Percentiles rank a stretch among this genome's conserved stretches.
These are phyloP conservation scores for Coffea humblotiana DNA, from an alignment of 305 asterid species.

Conservation along the genomic window DNA sequence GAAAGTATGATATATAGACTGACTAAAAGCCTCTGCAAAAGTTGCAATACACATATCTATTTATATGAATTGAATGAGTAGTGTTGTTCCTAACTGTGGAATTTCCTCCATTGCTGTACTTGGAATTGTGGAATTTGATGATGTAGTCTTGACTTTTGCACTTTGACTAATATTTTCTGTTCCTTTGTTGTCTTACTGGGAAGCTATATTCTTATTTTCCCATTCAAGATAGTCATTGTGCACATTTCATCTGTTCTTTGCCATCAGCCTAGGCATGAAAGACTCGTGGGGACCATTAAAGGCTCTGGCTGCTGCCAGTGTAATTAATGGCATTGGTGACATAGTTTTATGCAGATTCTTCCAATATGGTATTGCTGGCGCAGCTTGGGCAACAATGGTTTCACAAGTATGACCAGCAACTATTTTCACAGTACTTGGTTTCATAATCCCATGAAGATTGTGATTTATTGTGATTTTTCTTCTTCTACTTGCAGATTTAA, in stretches of 20 bases:
- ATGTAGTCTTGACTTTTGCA: neutral
- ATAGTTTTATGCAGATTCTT: conserved; percentile 74
- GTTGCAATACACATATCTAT: too few species aligned
- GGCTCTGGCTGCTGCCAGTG: conserved; percentile 88
- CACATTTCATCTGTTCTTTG: conserved; percentile 20
- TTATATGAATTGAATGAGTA: neutral
- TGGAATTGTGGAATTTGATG: neutral
- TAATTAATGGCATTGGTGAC: conserved; percentile 79
- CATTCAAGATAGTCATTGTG: conserved; percentile 12
- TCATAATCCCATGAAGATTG: conserved; percentile 12
- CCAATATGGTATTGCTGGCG: conserved; percentile 94
- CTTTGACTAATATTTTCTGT: neutral
- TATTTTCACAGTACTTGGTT: conserved; percentile 3
- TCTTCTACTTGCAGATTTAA: neutral
- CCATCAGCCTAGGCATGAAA: conserved; percentile 91
- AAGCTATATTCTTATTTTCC: neutral
- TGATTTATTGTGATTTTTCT: neutral
- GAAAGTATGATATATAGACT: too few species aligned
- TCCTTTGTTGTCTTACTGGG: neutral
- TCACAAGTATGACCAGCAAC: conserved; percentile 63
- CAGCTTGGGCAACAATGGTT: conserved; percentile 99
- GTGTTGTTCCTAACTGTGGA: neutral
- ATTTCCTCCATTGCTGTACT: neutral
- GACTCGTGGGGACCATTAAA: conserved; percentile 98
- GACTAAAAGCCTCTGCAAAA: too few species aligned